Base-by-base conservation (phyloP, 1,284 basidiomycete species). In the Omphalotus olearius region DNA sequence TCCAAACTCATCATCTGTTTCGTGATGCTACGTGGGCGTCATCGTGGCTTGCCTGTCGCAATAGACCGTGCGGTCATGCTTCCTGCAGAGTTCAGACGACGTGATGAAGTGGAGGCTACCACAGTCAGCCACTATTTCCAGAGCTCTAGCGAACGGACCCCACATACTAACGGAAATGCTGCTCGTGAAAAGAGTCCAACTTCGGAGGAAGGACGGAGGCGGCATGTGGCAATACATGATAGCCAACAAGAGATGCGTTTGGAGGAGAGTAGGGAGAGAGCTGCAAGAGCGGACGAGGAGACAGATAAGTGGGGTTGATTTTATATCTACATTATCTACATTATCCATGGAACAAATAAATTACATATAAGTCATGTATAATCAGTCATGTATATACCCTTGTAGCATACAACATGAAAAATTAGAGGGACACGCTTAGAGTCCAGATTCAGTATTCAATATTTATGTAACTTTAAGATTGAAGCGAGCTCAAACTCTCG, bases 21-120 rank as follows among this genome's bases (percentile, higher is more conserved):
- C 3, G 93, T 98, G 58, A 98, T 98, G 92, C 75, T 98, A 50
- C 85, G 95, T 56, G 95, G 95, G 6, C 79, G 94, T 10, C 95
- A 98, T 68, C 83, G 96, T 44, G 93, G 93, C 35, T 70, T 93
- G 4, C 90, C 91, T 0, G 85, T 89, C 14, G 92, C 93, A 14
- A 93, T 97, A 53, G 91, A 96, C 68, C 85, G 93, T 25, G 91
- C 93, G 1, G 78, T 91, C 48, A 75, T 90, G 66, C 71, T 91
- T n/a, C 88, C 87, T 1, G 71, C 71, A 51, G 83, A 86, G 56
- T 81, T 79, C 48, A 55, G 66, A 14, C 53, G 38, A 16, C 38
- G 45, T 43, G 54, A 55, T 43, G 54, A 52, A 28, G 36, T 35
- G 23, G 42, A 44, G 20, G 52, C 47, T 14, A 41, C 41, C 18